phyloP scores from a whole-genome alignment of 2,329 filamentous ascomycete genomes.

The Diplocarpon mali region DNA sequence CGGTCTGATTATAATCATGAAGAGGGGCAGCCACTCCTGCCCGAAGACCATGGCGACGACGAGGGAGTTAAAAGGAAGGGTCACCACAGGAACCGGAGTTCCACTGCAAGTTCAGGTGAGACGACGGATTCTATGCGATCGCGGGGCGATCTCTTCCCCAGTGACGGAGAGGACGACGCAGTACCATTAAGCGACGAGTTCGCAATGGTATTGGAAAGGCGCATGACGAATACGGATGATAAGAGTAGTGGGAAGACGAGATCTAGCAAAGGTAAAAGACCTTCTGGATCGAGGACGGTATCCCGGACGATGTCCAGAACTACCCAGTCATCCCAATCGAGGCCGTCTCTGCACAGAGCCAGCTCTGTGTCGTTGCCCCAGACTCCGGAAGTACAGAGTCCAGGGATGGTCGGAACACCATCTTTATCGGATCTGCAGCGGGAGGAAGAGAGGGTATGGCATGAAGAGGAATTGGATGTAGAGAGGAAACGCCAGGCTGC shows the following conservation, averaged over 20 bases:
- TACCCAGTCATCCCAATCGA: constrained; percentile 21
- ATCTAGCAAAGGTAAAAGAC: constrained; percentile 49
- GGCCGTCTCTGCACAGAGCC: constrained; percentile 12
- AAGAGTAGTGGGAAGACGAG: constrained; percentile 55
- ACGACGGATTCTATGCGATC: constrained; percentile 82
- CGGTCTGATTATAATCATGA: constrained; percentile 32
- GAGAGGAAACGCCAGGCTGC: constrained; percentile 43
- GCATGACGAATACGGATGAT: constrained; percentile 55
- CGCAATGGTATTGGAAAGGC: constrained; percentile 66
- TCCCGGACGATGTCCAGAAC: constrained; percentile 47
- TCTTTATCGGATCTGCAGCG: constrained; percentile 41
- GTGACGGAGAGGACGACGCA: constrained; percentile 77
- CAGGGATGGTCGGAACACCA: constrained; percentile 31
- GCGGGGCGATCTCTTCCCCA: constrained; percentile 81
- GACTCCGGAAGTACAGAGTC: constrained; percentile 23
- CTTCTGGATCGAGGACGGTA: constrained; percentile 34
- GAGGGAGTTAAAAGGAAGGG: constrained; percentile 12
- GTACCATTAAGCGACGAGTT: constrained; percentile 91
- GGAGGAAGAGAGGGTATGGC: constrained; percentile 37
- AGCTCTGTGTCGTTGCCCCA: constrained; percentile 26
- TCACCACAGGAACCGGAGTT: constrained; percentile 53
- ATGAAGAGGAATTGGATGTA: constrained; percentile 42
- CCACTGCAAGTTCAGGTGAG: constrained; percentile 66
- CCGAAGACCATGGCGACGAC: constrained; percentile 27
- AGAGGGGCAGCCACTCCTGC: constrained; percentile 63